Evolutionary conservation across 2,329 filamentous ascomycete species (phyloP).

Genomic region (Cryphonectria nitschkei): DNA sequence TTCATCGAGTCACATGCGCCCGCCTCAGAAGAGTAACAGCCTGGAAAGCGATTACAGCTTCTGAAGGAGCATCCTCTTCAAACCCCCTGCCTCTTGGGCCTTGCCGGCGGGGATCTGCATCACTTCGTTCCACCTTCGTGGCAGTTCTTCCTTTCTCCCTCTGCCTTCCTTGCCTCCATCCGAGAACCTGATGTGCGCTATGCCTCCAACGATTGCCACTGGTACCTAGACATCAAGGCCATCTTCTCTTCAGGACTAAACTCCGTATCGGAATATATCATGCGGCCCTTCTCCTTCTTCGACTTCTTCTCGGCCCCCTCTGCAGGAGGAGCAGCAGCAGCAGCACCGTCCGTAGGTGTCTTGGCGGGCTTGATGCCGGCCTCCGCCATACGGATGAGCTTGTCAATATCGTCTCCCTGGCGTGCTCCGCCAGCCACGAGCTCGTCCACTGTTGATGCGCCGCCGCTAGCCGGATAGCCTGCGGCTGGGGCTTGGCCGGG

Average conservation of each 20-base stretch:
- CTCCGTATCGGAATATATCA: constrained; percentile 82
- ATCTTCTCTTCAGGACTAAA: constrained; percentile 89
- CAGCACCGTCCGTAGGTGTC: constrained; percentile 31
- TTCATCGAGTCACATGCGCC: neutral
- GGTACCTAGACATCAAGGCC: constrained; percentile 77
- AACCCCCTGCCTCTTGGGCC: neutral
- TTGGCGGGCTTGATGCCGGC: constrained; percentile 58
- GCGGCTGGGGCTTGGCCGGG: constrained; percentile 36
- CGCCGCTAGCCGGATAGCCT: constrained; percentile 37
- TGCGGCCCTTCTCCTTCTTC: constrained; percentile 66
- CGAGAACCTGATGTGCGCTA: neutral
- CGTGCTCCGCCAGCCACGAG: constrained; percentile 49
- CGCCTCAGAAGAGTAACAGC: neutral
- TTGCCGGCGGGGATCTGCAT: neutral
- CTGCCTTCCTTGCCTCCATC: neutral
- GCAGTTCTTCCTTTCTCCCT: neutral
- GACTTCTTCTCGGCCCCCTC: constrained; percentile 62
- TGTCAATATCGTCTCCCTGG: constrained; percentile 65
- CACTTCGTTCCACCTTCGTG: neutral
- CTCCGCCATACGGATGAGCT: constrained; percentile 67
- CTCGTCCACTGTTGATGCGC: constrained; percentile 51
- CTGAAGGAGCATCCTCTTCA: neutral
- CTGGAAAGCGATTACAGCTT: neutral
- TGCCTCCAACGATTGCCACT: constrained; percentile 43
- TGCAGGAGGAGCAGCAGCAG: constrained; percentile 41